A percentile compares a stretch with the other conserved stretches of the same genome.
Evolutionary conservation across 768 basidiomycete genomes (phyloP).

Genomic region (Leccinum olivaceopallidum): DNA sequence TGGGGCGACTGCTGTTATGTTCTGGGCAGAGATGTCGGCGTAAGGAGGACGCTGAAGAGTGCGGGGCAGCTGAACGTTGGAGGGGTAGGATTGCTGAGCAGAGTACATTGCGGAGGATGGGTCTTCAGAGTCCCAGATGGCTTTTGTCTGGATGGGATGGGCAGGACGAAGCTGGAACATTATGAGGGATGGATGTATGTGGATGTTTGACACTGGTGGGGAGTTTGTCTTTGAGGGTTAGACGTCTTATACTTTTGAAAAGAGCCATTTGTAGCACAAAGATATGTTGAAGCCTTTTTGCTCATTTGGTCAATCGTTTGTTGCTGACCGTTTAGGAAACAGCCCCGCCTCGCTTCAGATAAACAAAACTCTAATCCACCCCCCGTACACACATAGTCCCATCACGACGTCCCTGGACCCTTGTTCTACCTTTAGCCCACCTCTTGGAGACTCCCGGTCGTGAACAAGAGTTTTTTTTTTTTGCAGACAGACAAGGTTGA

Average conservation of each 20-base stretch:
- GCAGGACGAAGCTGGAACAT: conserved; percentile 38
- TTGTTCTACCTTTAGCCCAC: conserved; percentile 31
- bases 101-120: conserved; percentile 29
- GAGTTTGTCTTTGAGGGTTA: conserved; percentile 17
- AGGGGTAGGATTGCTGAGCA: conserved; percentile 30
- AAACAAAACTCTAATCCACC: conserved; percentile 21
- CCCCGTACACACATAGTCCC: conserved; percentile 19
- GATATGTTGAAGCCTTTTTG: conserved; percentile 34
- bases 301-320: conserved; percentile 38
- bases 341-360: conserved; percentile 14
- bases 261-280: conserved; percentile 32
- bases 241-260: conserved; percentile 31
- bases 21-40: conserved; percentile 55
- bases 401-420: conserved; percentile 31
- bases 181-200: conserved; percentile 21
- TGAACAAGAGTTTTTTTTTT: conserved; percentile 7
- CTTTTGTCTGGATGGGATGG: conserved; percentile 38
- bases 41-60: conserved; percentile 64
- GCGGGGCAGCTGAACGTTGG: conserved; percentile 67
- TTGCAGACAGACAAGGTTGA: conserved; percentile 16
- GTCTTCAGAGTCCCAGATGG: conserved; percentile 37
- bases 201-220: conserved; percentile 13
- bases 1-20: conserved; percentile 54
- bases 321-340: conserved; percentile 33
- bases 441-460: conserved; percentile 4